Conservation (phyloP, 345 rosid species). For the Murraya koenigii region DNA sequence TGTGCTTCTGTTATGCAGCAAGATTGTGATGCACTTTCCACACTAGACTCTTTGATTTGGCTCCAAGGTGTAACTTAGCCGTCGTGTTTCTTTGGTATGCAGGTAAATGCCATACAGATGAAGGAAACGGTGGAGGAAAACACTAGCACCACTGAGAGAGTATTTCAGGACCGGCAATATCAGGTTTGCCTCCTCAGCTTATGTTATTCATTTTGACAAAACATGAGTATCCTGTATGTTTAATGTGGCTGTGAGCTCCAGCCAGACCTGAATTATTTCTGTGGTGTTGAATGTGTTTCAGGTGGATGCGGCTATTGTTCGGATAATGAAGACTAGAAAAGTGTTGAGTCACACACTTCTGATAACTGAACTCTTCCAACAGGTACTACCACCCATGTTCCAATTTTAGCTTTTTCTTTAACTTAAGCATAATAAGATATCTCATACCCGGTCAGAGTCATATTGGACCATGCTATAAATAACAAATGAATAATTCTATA, state of each 20-base stretch:
- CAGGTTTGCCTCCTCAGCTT: conserved; percentile 50
- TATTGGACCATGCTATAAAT: neutral
- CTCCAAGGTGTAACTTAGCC: neutral
- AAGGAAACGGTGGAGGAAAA: conserved; percentile 99
- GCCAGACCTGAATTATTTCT: neutral
- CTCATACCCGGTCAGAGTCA: neutral
- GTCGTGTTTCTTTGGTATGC: conserved; percentile 23
- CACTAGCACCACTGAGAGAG: conserved; percentile 95
- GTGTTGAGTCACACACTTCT: conserved; percentile 95
- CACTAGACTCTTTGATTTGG: neutral
- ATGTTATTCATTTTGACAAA: neutral
- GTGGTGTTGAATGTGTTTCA: conserved; percentile 21
- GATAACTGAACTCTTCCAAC: conserved; percentile 99
- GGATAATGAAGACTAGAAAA: conserved; percentile 98
- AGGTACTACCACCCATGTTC: conserved; percentile 42
- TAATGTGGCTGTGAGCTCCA: neutral
- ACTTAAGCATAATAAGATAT: neutral
- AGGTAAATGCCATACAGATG: conserved; percentile 99
- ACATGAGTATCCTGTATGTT: neutral
- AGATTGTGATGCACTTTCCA: neutral
- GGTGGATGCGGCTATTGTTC: conserved; percentile 99
- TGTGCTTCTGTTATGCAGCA: neutral
- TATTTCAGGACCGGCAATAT: conserved; percentile 97
- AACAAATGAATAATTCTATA: neutral
- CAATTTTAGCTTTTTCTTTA: neutral